Evolutionary conservation across 2,329 filamentous ascomycete genomes (phyloP).

Genomic region (Colletotrichum sp.): DNA sequence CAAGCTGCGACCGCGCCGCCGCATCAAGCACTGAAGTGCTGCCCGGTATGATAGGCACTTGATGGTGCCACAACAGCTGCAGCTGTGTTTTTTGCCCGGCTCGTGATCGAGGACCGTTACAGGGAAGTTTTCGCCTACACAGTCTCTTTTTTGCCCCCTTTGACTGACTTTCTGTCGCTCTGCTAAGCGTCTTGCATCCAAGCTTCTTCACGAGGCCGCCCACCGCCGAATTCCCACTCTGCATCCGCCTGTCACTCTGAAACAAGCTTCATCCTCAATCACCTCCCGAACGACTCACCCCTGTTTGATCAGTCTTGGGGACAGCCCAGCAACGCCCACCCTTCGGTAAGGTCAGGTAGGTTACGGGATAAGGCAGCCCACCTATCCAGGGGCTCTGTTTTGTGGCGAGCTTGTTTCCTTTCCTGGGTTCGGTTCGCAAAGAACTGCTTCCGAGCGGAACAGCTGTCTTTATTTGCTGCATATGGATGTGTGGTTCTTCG

Average conservation of each 20-base stretch:
- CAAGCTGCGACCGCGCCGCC: not conserved
- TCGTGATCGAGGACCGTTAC: not conserved
- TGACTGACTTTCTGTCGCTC: not conserved
- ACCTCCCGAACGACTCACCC: not conserved
- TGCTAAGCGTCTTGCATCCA: not conserved
- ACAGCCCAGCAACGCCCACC: not conserved
- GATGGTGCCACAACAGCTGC: not conserved
- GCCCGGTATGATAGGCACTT: not conserved
- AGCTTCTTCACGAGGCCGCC: not conserved
- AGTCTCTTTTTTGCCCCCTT: not conserved
- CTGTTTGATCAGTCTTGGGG: not conserved
- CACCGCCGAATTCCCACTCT: not conserved
- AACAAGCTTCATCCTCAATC: conserved; percentile 14
- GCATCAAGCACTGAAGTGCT: not conserved
- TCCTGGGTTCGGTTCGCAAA: not conserved
- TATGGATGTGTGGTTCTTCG: not conserved
- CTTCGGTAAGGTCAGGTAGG: not conserved
- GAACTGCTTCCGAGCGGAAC: not conserved
- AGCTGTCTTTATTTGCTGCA: not conserved
- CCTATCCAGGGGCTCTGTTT: not conserved
- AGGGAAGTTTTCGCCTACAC: not conserved
- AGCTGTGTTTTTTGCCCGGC: not conserved
- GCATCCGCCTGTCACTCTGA: conserved; percentile 4
- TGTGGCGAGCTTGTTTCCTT: not conserved
- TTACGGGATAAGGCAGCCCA: not conserved